Conservation (phyloP, 768 basidiomycete genomes). For the Tricholoma bakamatsutake region DNA sequence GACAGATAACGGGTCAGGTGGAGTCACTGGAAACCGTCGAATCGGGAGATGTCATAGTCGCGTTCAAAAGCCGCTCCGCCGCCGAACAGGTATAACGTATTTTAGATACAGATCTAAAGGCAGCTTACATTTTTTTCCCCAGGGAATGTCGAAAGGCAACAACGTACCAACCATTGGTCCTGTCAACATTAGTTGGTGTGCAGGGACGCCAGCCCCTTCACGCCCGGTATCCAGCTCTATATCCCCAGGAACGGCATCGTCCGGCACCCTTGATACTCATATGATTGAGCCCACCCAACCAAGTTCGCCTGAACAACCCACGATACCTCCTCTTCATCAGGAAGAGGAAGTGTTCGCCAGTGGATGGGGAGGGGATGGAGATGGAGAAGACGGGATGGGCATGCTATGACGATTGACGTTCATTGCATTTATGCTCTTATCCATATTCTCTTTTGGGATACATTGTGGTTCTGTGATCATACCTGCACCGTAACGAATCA, state of each 20-base stretch:
- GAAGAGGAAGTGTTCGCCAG: constrained; percentile 62
- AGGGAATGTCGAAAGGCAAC: constrained; percentile 71
- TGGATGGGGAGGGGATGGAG: constrained; percentile 69
- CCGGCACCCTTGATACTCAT: constrained; percentile 8
- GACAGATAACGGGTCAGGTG: constrained; percentile 62
- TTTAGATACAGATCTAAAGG: not conserved
- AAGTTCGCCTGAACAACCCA: constrained; percentile 21
- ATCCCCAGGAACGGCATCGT: constrained; percentile 12
- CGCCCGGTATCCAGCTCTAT: constrained; percentile 16
- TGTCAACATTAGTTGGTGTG: constrained; percentile 66
- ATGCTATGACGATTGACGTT: constrained; percentile 36
- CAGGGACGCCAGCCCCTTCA: constrained; percentile 23
- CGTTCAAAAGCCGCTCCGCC: constrained; percentile 64
- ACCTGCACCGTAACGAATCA: not conserved
- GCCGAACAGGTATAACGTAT: constrained; percentile 62
- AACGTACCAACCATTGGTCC: constrained; percentile 61
- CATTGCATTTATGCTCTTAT: not conserved
- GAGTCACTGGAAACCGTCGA: constrained; percentile 55
- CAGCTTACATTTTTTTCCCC: constrained; percentile 10
- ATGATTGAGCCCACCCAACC: constrained; percentile 12
- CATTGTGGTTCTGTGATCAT: not conserved
- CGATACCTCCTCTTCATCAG: constrained; percentile 27
- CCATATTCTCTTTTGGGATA: not conserved
- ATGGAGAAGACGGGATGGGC: constrained; percentile 72
- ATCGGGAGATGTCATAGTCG: constrained; percentile 54